These are phyloP conservation scores for Laguncularia racemosa DNA, from an alignment of 345 rosid species.

Conservation along the genomic window DNA sequence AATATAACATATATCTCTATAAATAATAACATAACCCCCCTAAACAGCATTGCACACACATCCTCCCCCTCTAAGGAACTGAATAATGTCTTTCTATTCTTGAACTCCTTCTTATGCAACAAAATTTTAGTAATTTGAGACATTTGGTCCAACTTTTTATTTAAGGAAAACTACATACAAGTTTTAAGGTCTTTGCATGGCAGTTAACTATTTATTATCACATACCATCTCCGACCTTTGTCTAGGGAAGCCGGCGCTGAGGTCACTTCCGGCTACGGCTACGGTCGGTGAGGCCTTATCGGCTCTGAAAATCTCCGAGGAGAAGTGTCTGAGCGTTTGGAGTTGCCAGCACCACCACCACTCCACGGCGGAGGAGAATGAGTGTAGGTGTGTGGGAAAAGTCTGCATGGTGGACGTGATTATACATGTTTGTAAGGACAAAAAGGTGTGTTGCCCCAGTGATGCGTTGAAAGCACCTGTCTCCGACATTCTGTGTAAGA, in stretches of 20 bases:
- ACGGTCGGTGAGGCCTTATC: conserved; percentile 47
- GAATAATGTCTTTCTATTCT: no score
- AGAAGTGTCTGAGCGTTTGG: conserved; percentile 65
- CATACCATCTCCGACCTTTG: conserved; percentile 79
- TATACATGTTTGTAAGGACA: conserved; percentile 55
- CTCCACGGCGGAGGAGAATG: not conserved
- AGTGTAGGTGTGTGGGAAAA: conserved; percentile 74
- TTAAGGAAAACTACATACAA: no score
- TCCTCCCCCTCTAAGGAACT: no score
- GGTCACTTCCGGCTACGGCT: conserved; percentile 45
- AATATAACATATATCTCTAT: no score
- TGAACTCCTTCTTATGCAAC: no score
- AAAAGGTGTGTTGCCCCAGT: conserved; percentile 38
- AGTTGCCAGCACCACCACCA: conserved; percentile 39
- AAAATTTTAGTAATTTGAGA: no score
- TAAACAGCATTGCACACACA: no score
- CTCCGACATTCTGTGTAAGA: conserved; percentile 52
- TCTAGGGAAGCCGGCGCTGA: conserved; percentile 85
- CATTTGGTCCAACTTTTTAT: no score
- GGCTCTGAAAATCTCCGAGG: conserved; percentile 54
- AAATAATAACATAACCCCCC: no score
- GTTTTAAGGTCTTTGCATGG: conserved; percentile 38
- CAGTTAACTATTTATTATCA: conserved; percentile 45
- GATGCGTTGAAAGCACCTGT: conserved; percentile 49
- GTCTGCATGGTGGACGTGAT: conserved; percentile 85